Conservation (phyloP, 1,284 basidiomycete genomes). For the Malassezia furfur region DNA sequence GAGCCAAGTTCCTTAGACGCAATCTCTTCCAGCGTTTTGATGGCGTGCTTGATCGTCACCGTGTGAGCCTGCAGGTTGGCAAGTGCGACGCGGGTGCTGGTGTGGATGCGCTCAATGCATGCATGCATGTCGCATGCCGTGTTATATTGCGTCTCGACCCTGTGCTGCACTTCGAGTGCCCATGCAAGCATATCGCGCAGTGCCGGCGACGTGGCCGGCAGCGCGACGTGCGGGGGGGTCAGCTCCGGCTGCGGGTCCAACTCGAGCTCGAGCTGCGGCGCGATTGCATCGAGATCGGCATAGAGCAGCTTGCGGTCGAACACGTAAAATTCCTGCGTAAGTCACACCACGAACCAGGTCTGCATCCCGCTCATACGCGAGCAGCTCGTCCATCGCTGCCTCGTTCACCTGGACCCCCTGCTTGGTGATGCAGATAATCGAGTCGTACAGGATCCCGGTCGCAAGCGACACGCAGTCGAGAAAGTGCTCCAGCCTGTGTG, state of each 20-base stretch:
- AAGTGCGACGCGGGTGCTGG: constrained; percentile 35
- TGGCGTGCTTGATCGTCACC: constrained; percentile 27
- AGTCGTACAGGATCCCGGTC: constrained; percentile 37
- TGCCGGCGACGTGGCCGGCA: constrained; percentile 31
- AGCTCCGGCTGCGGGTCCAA: constrained; percentile 19
- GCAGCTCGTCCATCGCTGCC: constrained; percentile 28
- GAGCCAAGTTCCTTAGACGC: constrained; percentile 28
- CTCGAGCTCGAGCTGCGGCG: constrained; percentile 28
- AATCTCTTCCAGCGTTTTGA: constrained; percentile 23
- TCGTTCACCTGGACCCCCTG: constrained; percentile 39
- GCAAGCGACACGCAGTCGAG: constrained; percentile 42
- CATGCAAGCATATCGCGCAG: constrained; percentile 29
- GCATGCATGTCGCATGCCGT: constrained; percentile 20
- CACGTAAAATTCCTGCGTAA: constrained; percentile 31
- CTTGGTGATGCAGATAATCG: constrained; percentile 44
- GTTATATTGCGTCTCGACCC: constrained; percentile 7
- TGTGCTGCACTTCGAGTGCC: constrained; percentile 18
- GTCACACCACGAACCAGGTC: neutral
- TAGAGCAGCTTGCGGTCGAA: constrained; percentile 44
- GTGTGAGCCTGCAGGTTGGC: constrained; percentile 38
- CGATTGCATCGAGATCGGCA: constrained; percentile 31
- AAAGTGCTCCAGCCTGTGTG: constrained; percentile 31
- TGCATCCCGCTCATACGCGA: neutral
- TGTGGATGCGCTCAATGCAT: constrained; percentile 26
- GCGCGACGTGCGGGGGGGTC: neutral